Conservation (phyloP, 2,329 filamentous ascomycete genomes). For the Trichophyton benhamiae region DNA sequence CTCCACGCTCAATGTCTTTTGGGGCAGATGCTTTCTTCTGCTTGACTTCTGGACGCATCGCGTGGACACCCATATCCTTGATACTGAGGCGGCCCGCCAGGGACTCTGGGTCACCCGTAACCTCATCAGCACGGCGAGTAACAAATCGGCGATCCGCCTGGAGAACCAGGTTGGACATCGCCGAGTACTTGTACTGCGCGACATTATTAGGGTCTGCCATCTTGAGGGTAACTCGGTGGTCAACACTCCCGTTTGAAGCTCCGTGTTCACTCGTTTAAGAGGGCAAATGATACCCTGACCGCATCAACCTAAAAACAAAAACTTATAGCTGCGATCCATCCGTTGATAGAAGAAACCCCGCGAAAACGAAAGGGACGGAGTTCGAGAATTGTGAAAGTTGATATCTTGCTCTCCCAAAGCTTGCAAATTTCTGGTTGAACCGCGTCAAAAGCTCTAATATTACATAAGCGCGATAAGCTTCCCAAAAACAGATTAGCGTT, state of each 20-base stretch:
- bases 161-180: conserved; percentile 99
- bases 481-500: not conserved
- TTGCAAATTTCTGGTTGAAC: not conserved
- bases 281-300: not conserved
- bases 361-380: not conserved
- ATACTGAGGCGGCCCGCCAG: conserved; percentile 89
- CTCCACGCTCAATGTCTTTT: conserved; percentile 60
- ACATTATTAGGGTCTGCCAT: conserved; percentile 69
- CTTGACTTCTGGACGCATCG: conserved; percentile 65
- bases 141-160: conserved; percentile 97
- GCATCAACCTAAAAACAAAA: not conserved
- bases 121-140: conserved; percentile 81
- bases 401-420: not conserved
- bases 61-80: conserved; percentile 81
- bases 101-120: conserved; percentile 93
- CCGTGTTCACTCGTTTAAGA: not conserved
- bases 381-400: not conserved
- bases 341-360: not conserved
- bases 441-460: not conserved
- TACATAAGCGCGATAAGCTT: not conserved
- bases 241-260: conserved; percentile 1
- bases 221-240: conserved; percentile 18
- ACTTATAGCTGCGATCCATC: not conserved
- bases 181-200: conserved; percentile 97
- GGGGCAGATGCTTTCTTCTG: conserved; percentile 61